A percentile compares a stretch with the other conserved stretches of the same genome.
Conservation (phyloP, 2,329 filamentous ascomycete genomes). For the Sodiomyces alkalinus region DNA sequence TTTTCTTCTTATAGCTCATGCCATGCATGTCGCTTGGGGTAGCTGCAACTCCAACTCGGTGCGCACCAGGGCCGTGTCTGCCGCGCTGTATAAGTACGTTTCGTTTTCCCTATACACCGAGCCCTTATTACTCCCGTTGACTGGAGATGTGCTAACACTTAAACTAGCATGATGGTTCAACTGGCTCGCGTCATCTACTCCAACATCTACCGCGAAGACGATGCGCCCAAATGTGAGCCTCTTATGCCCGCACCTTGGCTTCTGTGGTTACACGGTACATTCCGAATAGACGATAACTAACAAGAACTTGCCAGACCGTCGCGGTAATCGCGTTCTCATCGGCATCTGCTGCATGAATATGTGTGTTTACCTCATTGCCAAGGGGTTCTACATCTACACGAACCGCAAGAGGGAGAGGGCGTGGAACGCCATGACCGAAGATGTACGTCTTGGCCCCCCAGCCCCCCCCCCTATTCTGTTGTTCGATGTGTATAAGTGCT, state of each 20-base stretch:
- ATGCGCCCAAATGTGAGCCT: conserved; percentile 22
- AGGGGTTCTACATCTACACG: conserved; percentile 34
- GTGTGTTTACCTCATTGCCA: conserved; percentile 27
- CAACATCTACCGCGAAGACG: conserved; percentile 32
- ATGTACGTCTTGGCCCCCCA: too few species aligned
- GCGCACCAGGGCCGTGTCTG: conserved; percentile 44
- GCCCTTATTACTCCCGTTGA: too few species aligned
- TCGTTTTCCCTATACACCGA: neutral
- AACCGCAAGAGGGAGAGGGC: conserved; percentile 29
- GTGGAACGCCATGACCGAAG: conserved; percentile 32
- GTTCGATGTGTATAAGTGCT: too few species aligned
- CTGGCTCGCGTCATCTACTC: conserved; percentile 26
- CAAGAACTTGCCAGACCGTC: conserved; percentile 2
- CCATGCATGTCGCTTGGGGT: conserved; percentile 32
- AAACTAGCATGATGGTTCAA: conserved; percentile 27
- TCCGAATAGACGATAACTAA: neutral
- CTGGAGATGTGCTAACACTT: accelerated
- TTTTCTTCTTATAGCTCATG: conserved; percentile 19
- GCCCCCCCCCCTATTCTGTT: too few species aligned
- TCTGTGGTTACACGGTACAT: too few species aligned
- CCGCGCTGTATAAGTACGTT: conserved; percentile 40
- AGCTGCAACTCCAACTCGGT: conserved; percentile 45
- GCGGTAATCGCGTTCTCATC: conserved; percentile 9
- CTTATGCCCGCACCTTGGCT: too few species aligned
- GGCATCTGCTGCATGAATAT: conserved; percentile 10